Percentiles rank a stretch among this genome's conserved stretches.
Evolutionary conservation across 1,139 yeast genomes (phyloP).

Genomic region (Kodamaea sp.): DNA sequence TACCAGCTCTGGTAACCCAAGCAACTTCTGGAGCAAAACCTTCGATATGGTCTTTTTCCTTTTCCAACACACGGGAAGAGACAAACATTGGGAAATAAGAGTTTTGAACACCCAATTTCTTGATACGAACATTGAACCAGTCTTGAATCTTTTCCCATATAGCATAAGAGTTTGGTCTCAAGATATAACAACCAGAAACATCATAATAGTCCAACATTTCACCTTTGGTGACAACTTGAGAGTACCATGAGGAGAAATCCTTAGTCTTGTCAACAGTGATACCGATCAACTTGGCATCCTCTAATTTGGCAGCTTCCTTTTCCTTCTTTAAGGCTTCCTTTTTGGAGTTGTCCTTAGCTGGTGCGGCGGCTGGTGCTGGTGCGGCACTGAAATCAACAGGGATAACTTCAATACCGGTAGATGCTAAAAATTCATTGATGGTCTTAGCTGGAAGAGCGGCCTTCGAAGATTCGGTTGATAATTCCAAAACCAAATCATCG

Average conservation of each 20-base stretch:
- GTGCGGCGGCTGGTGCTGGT: slow-evolving; percentile 35
- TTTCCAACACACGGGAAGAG: slow-evolving; percentile 84
- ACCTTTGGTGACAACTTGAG: slow-evolving; percentile 91
- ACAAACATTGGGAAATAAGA: slow-evolving; percentile 99
- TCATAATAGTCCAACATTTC: slow-evolving; percentile 98
- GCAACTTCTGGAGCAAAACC: slow-evolving; percentile 99
- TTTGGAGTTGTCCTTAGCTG: slow-evolving; percentile 24
- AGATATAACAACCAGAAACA: slow-evolving; percentile 96
- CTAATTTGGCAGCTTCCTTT: slow-evolving; percentile 55
- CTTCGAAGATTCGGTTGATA: slow-evolving; percentile 57
- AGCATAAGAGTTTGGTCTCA: slow-evolving; percentile 92
- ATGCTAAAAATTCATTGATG: slow-evolving; percentile 49
- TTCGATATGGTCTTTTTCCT: slow-evolving; percentile 97
- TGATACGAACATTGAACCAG: slow-evolving; percentile 79
- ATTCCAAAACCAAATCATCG: slow-evolving; percentile 46
- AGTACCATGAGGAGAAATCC: slow-evolving; percentile 97
- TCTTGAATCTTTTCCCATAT: slow-evolving; percentile 94
- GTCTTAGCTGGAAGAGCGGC: slow-evolving; percentile 54
- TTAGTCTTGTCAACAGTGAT: slow-evolving; percentile 88
- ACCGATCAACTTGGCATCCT: slow-evolving; percentile 92
- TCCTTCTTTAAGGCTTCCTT: slow-evolving; percentile 25
- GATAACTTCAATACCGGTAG: slow-evolving; percentile 54
- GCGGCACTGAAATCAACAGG: slow-evolving; percentile 58
- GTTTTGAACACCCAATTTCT: slow-evolving; percentile 85
- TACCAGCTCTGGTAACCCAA: slow-evolving; percentile 98